Percentiles rank a stretch among this genome's conserved stretches.
These are phyloP conservation scores for Keithomyces neogunnii DNA, from an alignment of 2,329 filamentous ascomycete genomes.

Conservation along the genomic window DNA sequence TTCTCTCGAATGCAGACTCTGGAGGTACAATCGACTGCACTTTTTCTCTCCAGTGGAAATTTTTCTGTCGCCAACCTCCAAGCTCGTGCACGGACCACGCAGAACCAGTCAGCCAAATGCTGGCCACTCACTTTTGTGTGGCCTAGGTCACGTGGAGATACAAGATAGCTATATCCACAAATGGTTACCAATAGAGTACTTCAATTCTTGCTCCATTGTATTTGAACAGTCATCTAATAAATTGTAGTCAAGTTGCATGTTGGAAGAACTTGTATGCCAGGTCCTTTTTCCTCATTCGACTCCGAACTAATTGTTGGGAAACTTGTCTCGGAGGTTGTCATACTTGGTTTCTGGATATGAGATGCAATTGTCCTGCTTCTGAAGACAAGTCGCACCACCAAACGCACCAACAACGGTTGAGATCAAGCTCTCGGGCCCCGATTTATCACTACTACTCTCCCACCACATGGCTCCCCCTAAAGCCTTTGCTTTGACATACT, in stretches of 20 bases:
- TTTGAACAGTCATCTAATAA: no score
- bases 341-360: conserved; percentile 60
- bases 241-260: no score
- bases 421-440: conserved; percentile 59
- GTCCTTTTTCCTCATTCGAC: not conserved
- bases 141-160: conserved; percentile 13
- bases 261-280: not conserved
- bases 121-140: conserved; percentile 4
- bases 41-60: conserved; percentile 15
- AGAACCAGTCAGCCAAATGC: not conserved
- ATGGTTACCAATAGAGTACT: no score
- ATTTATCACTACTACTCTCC: conserved; percentile 76
- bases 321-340: conserved; percentile 56
- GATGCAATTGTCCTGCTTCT: conserved; percentile 49
- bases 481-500: conserved; percentile 56
- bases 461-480: conserved; percentile 97
- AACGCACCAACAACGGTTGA: conserved; percentile 50
- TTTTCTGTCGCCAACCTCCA: conserved; percentile 13
- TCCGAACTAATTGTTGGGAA: conserved; percentile 33
- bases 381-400: conserved; percentile 42
- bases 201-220: no score
- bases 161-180: not conserved
- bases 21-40: not conserved
- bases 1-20: conserved; percentile 4
- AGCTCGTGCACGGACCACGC: conserved; percentile 14